A percentile compares a stretch with the other conserved stretches of the same genome.
These are phyloP conservation scores for Podospora conica DNA, from an alignment of 495 filamentous ascomycete genomes.

Conservation along the genomic window DNA sequence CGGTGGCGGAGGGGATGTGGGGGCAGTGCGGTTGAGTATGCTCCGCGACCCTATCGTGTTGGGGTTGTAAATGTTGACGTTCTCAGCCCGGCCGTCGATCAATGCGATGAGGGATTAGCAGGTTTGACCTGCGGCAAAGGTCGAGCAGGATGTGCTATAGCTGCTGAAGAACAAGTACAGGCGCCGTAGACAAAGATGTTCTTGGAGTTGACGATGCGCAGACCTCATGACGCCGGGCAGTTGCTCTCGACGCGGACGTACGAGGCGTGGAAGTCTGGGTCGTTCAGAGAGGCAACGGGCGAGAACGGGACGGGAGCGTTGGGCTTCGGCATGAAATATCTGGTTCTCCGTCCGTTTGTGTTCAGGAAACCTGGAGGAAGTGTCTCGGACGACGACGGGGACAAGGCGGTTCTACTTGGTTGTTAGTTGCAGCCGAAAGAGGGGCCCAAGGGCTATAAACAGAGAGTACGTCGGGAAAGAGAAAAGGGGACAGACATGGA, in stretches of 20 bases:
- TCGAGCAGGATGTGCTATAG: conserved; percentile 42
- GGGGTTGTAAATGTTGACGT: conserved; percentile 49
- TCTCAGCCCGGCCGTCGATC: conserved; percentile 40
- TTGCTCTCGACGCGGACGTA: conserved; percentile 40
- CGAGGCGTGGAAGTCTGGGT: conserved; percentile 51
- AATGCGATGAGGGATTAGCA: conserved; percentile 51
- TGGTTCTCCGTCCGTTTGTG: too few species aligned
- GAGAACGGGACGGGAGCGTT: conserved; percentile 54
- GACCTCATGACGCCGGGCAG: conserved; percentile 58
- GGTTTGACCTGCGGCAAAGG: conserved; percentile 38
- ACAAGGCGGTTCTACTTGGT: too few species aligned
- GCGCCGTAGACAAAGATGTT: conserved; percentile 62
- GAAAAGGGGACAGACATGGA: too few species aligned
- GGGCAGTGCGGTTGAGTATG: conserved; percentile 41
- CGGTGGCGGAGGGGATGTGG: conserved; percentile 48
- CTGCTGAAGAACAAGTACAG: conserved; percentile 71
- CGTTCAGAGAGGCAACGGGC: conserved; percentile 40
- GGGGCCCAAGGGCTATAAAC: too few species aligned
- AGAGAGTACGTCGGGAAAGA: too few species aligned
- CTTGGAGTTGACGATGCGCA: conserved; percentile 55
- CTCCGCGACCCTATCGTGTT: conserved; percentile 47
- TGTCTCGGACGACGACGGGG: too few species aligned
- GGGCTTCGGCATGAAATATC: conserved; percentile 58
- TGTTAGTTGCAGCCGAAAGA: too few species aligned
- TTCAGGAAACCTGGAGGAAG: too few species aligned